Conservation (phyloP, 257 asterid genomes). For the Ilex asprella region DNA sequence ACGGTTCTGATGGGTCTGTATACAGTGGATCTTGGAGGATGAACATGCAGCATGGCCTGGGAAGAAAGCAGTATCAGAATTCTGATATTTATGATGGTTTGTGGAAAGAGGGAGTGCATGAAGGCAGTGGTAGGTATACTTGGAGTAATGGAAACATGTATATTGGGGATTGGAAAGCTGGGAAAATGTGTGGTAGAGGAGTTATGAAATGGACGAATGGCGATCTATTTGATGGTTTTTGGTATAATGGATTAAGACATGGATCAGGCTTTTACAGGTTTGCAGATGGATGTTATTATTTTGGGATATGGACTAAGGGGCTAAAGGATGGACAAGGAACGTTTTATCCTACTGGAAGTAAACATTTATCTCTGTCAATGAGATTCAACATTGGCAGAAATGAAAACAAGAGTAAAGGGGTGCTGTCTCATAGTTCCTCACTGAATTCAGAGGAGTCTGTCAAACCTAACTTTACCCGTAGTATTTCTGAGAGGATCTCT, state of each 20-base stretch:
- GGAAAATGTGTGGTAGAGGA: constrained; percentile 80
- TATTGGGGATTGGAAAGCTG: constrained; percentile 83
- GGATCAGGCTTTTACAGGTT: constrained; percentile 80
- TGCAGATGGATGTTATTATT: constrained; percentile 79
- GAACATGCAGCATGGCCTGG: constrained; percentile 84
- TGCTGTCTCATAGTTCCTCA: too few species aligned
- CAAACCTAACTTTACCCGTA: constrained; percentile 38
- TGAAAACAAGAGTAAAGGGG: too few species aligned
- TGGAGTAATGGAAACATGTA: constrained; percentile 71
- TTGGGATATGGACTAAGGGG: constrained; percentile 90
- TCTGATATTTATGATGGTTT: constrained; percentile 84
- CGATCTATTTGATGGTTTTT: constrained; percentile 79
- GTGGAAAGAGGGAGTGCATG: constrained; percentile 89
- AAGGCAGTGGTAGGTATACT: constrained; percentile 86
- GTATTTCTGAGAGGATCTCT: constrained; percentile 56
- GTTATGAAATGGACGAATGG: constrained; percentile 88
- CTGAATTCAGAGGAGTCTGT: constrained; percentile 12
- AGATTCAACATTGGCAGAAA: too few species aligned
- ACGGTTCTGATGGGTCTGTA: constrained; percentile 65
- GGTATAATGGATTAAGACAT: constrained; percentile 74
- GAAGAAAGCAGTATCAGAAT: constrained; percentile 72
- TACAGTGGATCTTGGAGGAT: constrained; percentile 86
- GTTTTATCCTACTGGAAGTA: constrained; percentile 64
- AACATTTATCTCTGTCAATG: constrained; percentile 23
- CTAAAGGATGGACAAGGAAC: constrained; percentile 88